Conservation (phyloP, 1,284 basidiomycete genomes). For the Cutaneotrichosporon sp. region DNA sequence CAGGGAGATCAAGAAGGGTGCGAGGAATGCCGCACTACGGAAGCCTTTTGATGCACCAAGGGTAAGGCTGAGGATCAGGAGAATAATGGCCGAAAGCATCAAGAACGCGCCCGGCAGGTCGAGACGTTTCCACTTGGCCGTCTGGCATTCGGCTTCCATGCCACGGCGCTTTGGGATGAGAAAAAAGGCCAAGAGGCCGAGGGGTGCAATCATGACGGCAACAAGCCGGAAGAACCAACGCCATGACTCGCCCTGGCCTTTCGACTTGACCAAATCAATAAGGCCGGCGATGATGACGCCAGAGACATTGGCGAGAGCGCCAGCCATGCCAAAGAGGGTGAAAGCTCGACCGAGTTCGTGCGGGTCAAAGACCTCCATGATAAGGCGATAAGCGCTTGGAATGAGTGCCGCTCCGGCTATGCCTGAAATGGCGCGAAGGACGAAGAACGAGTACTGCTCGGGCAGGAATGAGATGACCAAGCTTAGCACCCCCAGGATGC, state of each 20-base stretch:
- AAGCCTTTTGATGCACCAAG: constrained; percentile 40
- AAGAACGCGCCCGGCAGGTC: constrained; percentile 34
- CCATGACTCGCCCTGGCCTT: constrained; percentile 40
- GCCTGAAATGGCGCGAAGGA: constrained; percentile 33
- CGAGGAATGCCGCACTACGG: constrained; percentile 40
- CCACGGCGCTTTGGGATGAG: constrained; percentile 30
- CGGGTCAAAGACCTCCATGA: constrained; percentile 34
- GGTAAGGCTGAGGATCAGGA: constrained; percentile 43
- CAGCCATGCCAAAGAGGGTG: constrained; percentile 41
- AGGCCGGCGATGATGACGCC: constrained; percentile 39
- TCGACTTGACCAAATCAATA: constrained; percentile 42
- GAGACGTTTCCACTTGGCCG: constrained; percentile 32
- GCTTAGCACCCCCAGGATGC: constrained; percentile 26
- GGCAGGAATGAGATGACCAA: constrained; percentile 35
- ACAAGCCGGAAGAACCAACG: constrained; percentile 37
- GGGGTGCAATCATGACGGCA: constrained; percentile 27
- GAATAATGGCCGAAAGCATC: constrained; percentile 36
- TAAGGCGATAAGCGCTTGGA: constrained; percentile 43
- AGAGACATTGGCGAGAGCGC: constrained; percentile 41
- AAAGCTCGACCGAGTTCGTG: constrained; percentile 34
- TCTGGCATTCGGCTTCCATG: neutral
- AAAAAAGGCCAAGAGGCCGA: constrained; percentile 19
- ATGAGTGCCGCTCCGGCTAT: constrained; percentile 32
- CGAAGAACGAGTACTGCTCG: constrained; percentile 32
- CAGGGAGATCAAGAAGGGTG: constrained; percentile 40